Base-by-base conservation (phyloP, 2,329 filamentous ascomycete genomes). In the Pseudogymnoascus sp. region DNA sequence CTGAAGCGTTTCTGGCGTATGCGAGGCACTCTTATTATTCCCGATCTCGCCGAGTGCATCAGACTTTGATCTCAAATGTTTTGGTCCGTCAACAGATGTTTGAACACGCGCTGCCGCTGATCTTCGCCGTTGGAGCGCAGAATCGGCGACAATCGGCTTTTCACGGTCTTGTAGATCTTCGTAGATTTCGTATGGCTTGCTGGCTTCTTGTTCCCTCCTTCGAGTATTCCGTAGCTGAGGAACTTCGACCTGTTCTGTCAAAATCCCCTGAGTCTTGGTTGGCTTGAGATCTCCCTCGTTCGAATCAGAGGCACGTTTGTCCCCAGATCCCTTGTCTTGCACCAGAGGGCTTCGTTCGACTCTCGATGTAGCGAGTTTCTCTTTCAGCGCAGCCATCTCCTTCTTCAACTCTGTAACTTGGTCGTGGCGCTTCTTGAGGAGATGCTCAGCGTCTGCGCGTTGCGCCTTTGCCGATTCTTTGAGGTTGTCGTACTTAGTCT, bases 321-420 rank as follows among this genome's bases (percentile, higher is more conserved):
- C 50, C 2, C 16, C 50, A 33, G 50, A 8, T 35, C 16, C 50
- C 16, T 35, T 56, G 14, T 33, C 29, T 21, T 16, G 19, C n/a
- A 56, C 29, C 50, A 56, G 16, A 14, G 50, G 50, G 29, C 50
- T 56, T 33, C 50, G 29, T 56, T 56, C 50, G 6, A 56, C n/a
- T 35, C 29, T 56, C 29, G 16, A 56, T 33, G 50, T 29, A 14
- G 50, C 50, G 11, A 56, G 29, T 33, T 35, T 56, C 50, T 64
- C 63, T 68, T 80, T 81, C 2, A 85, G 72, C 0, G 72, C 72
- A 64, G 76, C 77, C 40, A 85, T 72, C 66, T 83, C 80, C 67
- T 79, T 81, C 71, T 82, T 82, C 6, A 87, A 77, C 47, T 81
- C 78, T 7, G 78, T 74, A 64, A 86, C 84, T 71, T 83, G 83